phyloP scores from a whole-genome alignment of 2,329 filamentous ascomycete genomes.

The Epichloe festucae region DNA sequence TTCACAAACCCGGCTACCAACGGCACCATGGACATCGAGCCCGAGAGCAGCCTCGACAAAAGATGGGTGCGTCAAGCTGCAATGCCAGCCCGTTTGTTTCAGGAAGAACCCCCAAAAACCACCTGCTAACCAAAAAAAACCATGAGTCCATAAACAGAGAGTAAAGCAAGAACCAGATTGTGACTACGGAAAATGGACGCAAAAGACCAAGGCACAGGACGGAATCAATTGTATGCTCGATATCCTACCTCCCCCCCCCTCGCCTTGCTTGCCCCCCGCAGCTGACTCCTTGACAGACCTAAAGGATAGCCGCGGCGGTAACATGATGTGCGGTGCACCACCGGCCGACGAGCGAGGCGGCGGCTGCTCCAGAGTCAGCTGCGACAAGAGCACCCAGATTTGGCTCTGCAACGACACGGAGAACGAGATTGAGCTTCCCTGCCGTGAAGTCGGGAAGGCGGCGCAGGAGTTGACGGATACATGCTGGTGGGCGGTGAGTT shows the following conservation, averaged over 20 bases:
- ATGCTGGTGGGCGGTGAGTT: neutral
- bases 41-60: neutral
- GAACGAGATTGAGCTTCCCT: neutral
- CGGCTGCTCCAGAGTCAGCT: slow-evolving; percentile 1
- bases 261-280: no score
- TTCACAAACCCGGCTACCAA: neutral
- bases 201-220: neutral
- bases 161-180: neutral
- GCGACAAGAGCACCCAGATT: neutral
- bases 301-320: neutral
- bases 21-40: neutral
- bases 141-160: neutral
- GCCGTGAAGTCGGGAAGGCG: neutral
- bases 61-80: neutral
- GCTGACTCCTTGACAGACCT: neutral
- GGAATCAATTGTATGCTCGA: neutral
- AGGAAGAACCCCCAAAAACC: no score
- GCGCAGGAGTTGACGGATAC: neutral
- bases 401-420: slow-evolving; percentile 1
- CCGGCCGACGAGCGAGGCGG: neutral
- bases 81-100: no score
- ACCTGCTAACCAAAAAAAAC: neutral
- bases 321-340: neutral
- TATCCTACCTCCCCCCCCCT: no score
- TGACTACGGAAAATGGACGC: neutral